Evolutionary conservation across 805 yeast genomes (phyloP).

Genomic region (Yarrowia divulgata): DNA sequence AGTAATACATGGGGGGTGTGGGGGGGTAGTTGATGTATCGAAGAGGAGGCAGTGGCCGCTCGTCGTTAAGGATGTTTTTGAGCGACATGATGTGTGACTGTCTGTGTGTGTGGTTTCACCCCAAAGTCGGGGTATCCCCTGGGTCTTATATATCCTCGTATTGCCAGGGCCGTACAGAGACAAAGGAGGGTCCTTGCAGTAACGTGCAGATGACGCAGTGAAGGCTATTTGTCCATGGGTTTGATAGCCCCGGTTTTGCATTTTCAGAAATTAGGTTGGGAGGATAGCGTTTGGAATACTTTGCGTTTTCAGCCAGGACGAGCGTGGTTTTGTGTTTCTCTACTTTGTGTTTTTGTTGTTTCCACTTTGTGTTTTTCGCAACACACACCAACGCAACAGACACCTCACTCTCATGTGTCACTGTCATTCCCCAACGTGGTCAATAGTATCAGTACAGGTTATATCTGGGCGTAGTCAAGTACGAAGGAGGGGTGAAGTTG

Average conservation of each 20-base stretch:
- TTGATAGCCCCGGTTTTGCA: constrained; percentile 35
- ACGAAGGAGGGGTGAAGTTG: too few relatives aligned
- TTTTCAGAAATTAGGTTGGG: constrained; percentile 1
- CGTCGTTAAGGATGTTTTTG: constrained; percentile 35
- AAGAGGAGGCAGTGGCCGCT: constrained; percentile 34
- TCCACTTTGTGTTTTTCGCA: not conserved
- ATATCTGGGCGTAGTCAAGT: too few relatives aligned
- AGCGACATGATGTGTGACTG: constrained; percentile 23
- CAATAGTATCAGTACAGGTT: too few relatives aligned
- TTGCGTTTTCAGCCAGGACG: constrained; percentile 8
- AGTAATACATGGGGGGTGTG: constrained; percentile 31
- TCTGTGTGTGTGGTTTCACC: not conserved
- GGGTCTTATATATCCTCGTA: constrained; percentile 34
- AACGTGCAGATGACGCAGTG: constrained; percentile 34
- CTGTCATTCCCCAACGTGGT: too few relatives aligned
- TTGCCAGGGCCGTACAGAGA: constrained; percentile 36
- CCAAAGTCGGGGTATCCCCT: too few relatives aligned
- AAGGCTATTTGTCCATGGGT: constrained; percentile 24
- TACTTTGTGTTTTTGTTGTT: not conserved
- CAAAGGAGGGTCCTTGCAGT: constrained; percentile 39
- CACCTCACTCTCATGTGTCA: too few relatives aligned
- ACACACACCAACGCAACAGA: too few relatives aligned
- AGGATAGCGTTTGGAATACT: not conserved
- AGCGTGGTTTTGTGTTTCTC: not conserved
- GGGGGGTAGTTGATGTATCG: constrained; percentile 36